Evolutionary conservation across 2,329 filamentous ascomycete genomes (phyloP).

Genomic region (Sporothrix luriei): DNA sequence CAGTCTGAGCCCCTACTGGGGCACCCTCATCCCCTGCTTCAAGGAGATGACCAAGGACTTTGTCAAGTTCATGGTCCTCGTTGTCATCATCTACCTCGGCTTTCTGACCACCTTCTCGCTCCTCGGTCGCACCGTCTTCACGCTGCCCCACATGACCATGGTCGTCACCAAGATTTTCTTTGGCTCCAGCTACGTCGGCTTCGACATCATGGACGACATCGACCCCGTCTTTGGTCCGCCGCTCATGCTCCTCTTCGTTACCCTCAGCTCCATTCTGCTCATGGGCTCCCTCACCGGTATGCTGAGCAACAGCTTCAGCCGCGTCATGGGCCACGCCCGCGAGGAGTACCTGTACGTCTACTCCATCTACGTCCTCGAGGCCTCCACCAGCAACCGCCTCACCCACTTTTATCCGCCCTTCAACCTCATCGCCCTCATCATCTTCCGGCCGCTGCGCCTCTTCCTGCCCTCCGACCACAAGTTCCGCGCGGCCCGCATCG

Average conservation of each 20-base stretch:
- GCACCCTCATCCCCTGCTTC: constrained; percentile 82
- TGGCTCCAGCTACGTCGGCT: constrained; percentile 73
- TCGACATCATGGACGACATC: constrained; percentile 66
- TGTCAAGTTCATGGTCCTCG: constrained; percentile 74
- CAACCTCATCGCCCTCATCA: constrained; percentile 72
- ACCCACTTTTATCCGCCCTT: constrained; percentile 72
- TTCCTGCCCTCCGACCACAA: constrained; percentile 64
- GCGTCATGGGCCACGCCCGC: constrained; percentile 63
- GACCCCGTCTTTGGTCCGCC: constrained; percentile 60
- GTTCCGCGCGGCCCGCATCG: constrained; percentile 64
- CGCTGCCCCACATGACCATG: constrained; percentile 69
- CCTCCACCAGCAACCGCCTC: constrained; percentile 67
- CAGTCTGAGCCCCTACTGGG: constrained; percentile 87
- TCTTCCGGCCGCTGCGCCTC: constrained; percentile 72
- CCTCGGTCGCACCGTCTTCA: constrained; percentile 70
- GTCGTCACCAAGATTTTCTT: constrained; percentile 81
- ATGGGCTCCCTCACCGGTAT: constrained; percentile 79
- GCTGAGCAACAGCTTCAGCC: constrained; percentile 72
- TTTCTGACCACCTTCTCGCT: constrained; percentile 87
- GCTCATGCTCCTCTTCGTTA: constrained; percentile 73
- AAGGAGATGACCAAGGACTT: constrained; percentile 96
- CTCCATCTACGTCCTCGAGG: constrained; percentile 65
- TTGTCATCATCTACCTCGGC: constrained; percentile 80
- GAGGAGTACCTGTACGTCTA: constrained; percentile 82
- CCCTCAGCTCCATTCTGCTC: constrained; percentile 74